phyloP scores from a whole-genome alignment of 176 grass and related monocot species.

The Zizania latifolia region DNA sequence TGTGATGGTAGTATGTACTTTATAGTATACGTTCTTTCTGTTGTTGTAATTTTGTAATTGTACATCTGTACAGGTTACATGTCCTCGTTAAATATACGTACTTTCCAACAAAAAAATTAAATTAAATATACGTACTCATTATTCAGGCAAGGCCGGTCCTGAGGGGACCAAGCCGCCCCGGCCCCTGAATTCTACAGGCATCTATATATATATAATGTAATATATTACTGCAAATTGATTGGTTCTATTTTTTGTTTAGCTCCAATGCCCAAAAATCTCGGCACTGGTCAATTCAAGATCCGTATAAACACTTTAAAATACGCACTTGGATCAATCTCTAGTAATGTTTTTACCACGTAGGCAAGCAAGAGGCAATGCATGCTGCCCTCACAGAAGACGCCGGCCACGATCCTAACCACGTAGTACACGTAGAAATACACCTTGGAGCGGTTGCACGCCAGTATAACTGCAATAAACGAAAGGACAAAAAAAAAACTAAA shows the following conservation, averaged over 20 bases:
- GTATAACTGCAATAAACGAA: conserved; percentile 40
- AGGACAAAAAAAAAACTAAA: background rate
- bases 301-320: background rate
- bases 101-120: no score
- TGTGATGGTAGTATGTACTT: background rate
- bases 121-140: background rate
- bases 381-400: conserved; percentile 74
- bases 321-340: background rate
- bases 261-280: no score
- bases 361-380: conserved; percentile 79
- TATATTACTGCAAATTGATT: no score
- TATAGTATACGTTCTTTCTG: background rate
- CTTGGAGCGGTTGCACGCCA: conserved; percentile 59
- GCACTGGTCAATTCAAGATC: no score
- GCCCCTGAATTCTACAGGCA: no score
- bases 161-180: no score
- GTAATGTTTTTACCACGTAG: conserved; percentile 59
- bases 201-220: no score
- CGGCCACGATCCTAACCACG: conserved; percentile 53
- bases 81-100: background rate
- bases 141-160: no score
- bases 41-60: no score
- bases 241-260: no score
- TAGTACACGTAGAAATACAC: conserved; percentile 65
- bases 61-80: background rate